These are phyloP conservation scores for Globisporangium megalacanthum DNA, from an alignment of 352 stramenopile species.

Conservation along the genomic window DNA sequence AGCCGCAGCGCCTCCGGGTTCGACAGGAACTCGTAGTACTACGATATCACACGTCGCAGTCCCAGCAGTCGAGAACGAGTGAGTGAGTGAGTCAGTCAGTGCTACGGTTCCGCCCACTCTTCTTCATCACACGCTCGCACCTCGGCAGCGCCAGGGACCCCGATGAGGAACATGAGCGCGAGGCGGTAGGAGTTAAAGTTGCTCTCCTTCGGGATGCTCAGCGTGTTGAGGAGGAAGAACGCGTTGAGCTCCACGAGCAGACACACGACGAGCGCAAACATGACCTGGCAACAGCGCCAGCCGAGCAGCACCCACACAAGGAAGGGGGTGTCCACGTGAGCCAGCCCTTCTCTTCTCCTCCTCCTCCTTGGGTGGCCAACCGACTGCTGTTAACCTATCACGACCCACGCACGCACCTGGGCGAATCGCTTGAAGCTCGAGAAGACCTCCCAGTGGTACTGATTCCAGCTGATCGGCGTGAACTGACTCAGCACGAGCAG, in stretches of 20 bases:
- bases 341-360: too few relatives aligned
- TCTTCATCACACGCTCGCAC: too few relatives aligned
- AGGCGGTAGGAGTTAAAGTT: slow-evolving; percentile 82
- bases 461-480: slow-evolving; percentile 82
- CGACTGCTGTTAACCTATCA: too few relatives aligned
- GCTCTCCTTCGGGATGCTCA: slow-evolving; percentile 84
- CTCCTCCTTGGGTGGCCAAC: too few relatives aligned
- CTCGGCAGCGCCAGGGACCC: slow-evolving; percentile 75
- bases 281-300: slow-evolving; percentile 27
- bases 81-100: slow-evolving; percentile 3
- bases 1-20: slow-evolving; percentile 73
- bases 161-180: slow-evolving; percentile 71
- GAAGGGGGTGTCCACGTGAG: too few relatives aligned
- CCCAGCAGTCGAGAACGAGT: background rate
- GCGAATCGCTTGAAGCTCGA: slow-evolving; percentile 87
- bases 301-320: background rate
- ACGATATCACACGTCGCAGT: background rate
- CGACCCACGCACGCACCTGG: slow-evolving; percentile 41
- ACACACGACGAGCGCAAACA: slow-evolving; percentile 85
- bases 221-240: slow-evolving; percentile 90
- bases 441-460: slow-evolving; percentile 91
- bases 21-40: slow-evolving; percentile 86
- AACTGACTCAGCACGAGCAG: slow-evolving; percentile 81
- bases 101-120: too few relatives aligned
- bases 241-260: slow-evolving; percentile 89